phyloP scores from a whole-genome alignment of 805 yeast species.

The Komagataella ulmi region DNA sequence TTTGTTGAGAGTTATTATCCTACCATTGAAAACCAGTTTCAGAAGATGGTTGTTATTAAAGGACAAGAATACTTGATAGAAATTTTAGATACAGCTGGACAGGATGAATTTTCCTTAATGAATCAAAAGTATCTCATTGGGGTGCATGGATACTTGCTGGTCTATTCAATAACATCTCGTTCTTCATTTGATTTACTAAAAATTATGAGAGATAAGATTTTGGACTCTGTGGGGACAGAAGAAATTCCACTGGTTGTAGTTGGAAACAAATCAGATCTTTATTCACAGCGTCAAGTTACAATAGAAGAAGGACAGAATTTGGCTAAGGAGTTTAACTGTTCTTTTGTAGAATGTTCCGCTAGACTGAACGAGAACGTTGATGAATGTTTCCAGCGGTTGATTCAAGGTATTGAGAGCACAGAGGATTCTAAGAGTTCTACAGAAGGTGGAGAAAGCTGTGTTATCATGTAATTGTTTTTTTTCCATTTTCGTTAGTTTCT shows the following conservation, averaged over 20 bases:
- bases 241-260: slow-evolving; percentile 32
- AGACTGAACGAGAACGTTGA: slow-evolving; percentile 29
- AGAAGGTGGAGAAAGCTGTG: not conserved
- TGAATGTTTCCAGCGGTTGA: slow-evolving; percentile 44
- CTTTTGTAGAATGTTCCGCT: slow-evolving; percentile 35
- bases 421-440: slow-evolving; percentile 31
- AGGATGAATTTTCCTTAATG: slow-evolving; percentile 76
- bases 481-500: not conserved
- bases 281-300: slow-evolving; percentile 41
- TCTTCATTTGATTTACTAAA: slow-evolving; percentile 67
- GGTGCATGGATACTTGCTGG: slow-evolving; percentile 71
- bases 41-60: slow-evolving; percentile 52
- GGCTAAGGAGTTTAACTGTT: slow-evolving; percentile 29
- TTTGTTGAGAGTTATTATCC: slow-evolving; percentile 86
- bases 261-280: slow-evolving; percentile 43
- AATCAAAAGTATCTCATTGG: slow-evolving; percentile 71
- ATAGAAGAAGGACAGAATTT: slow-evolving; percentile 34
- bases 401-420: slow-evolving; percentile 46
- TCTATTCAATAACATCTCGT: slow-evolving; percentile 70
- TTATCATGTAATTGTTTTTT: not conserved
- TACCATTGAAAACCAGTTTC: slow-evolving; percentile 77
- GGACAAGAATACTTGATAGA: slow-evolving; percentile 72
- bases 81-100: slow-evolving; percentile 87
- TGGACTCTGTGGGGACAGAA: slow-evolving; percentile 47
- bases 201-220: slow-evolving; percentile 70